These are phyloP conservation scores for Goniomonas avonlea DNA, from an alignment of 78 protist genomes.

Conservation along the genomic window DNA sequence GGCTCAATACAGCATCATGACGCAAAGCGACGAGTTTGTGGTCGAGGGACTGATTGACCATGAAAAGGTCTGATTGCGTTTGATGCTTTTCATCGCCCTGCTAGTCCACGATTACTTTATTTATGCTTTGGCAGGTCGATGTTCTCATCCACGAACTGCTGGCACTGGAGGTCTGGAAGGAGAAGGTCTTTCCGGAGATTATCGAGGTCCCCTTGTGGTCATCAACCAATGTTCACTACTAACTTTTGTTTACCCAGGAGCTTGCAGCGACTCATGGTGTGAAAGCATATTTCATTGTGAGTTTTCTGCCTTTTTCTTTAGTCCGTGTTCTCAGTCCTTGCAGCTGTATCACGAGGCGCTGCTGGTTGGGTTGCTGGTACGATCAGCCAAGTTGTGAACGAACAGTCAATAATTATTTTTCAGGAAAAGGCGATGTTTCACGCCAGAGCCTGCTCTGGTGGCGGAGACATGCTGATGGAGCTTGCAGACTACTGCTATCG, in stretches of 20 bases:
- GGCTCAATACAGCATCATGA: conserved; percentile 2
- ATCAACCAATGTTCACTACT: not conserved
- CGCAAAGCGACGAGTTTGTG: conserved; percentile 3
- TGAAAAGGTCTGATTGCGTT: conserved; percentile 9
- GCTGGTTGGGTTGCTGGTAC: not conserved
- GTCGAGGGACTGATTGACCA: conserved; percentile 24
- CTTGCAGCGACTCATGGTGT: not conserved
- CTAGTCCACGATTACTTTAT: too few species aligned
- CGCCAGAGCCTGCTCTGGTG: not conserved
- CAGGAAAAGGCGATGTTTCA: conserved; percentile 2
- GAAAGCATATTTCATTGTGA: conserved; percentile 15
- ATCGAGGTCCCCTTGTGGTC: too few species aligned
- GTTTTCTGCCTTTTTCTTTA: too few species aligned
- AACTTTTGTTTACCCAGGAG: not conserved
- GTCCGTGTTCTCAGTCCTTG: too few species aligned
- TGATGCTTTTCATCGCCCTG: too few species aligned
- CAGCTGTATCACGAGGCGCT: conserved; percentile 23
- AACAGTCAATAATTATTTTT: too few species aligned
- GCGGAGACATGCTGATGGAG: not conserved
- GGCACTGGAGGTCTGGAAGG: not conserved
- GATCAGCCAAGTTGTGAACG: too few species aligned
- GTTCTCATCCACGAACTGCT: not conserved
- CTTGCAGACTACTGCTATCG: conserved; percentile 28
- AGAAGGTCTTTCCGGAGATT: not conserved
- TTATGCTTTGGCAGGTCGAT: too few species aligned